Base-by-base conservation (phyloP, 2,329 filamentous ascomycete species). In the Sporothrix humicola region DNA sequence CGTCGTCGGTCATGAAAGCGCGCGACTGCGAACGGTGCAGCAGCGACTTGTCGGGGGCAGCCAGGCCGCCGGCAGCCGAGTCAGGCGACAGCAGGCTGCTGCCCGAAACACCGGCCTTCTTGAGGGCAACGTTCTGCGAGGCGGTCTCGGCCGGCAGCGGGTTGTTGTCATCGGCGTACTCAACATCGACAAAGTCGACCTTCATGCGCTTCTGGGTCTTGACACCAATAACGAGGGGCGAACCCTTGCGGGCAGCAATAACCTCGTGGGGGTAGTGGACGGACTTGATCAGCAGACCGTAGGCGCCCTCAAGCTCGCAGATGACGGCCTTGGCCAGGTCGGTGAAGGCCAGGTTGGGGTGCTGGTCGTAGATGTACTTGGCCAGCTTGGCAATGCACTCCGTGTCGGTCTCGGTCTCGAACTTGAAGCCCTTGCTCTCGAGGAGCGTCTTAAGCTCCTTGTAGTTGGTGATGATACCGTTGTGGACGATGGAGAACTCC, bases 381-480 rank as follows among this genome's bases (percentile, higher is more conserved):
- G 95, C 93, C 78, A 99, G 91, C 88, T 98, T 99, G 78, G 96
- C 96, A 84, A 99, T 99, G 84, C 95, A 98, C 87, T 99, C 96
- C 71, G 96, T 99, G 82, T 99, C 96, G 78, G 96, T 99, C 85
- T 99, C 95, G 71, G 96, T 99, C 91, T 99, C 96, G 83, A 99
- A 99, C 81, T 91, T 92, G 91, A 97, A 97, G 82, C 96, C 96
- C 89, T 98, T 99, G 87, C 88, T 89, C 85, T 92, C 89, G 78
- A 99, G 89, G 77, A 99, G 91, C 76, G 92, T 93, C 90, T 95
- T 97, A 80, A 99, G 87, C 86, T 99, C 96, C 89, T 99, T 99
- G 90, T 99, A 99, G 90, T 99, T 99, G 87, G 96, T 99, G 85
- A 99, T 99, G 88, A 99, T 99, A 82, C 96, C 96, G 85, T 99